Conservation (phyloP, 2,329 filamentous ascomycete genomes). For the Gaeumannomyces sp. region DNA sequence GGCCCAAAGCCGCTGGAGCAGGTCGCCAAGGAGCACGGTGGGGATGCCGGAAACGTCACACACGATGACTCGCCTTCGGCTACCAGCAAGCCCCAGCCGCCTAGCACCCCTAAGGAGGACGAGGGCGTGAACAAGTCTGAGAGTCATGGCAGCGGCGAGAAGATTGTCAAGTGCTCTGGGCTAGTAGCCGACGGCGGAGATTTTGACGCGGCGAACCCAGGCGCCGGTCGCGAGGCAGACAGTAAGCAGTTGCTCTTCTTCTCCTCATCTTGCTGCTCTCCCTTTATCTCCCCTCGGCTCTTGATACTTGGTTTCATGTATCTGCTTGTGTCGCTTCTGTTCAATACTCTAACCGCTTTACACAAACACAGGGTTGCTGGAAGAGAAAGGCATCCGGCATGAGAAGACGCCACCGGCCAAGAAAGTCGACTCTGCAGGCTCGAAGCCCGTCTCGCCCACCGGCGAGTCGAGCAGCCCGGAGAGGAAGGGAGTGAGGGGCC, state of each 20-base stretch:
- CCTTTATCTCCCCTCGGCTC: not conserved
- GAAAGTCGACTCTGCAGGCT: conserved; percentile 15
- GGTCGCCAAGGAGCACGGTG: conserved; percentile 27
- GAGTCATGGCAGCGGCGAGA: conserved; percentile 45
- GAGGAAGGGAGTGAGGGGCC: conserved; percentile 30
- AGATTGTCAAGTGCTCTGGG: conserved; percentile 52
- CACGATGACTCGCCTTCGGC: not conserved
- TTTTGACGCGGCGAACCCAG: conserved; percentile 58
- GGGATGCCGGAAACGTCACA: conserved; percentile 22
- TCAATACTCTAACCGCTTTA: not conserved
- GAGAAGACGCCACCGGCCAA: conserved; percentile 16
- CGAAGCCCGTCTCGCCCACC: conserved; percentile 18
- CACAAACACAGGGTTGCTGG: conserved; percentile 39
- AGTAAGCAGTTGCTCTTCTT: conserved; percentile 38
- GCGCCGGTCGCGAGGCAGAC: conserved; percentile 61
- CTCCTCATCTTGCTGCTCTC: not conserved
- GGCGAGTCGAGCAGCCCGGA: conserved; percentile 22
- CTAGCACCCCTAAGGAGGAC: conserved; percentile 8
- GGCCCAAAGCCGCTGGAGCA: conserved; percentile 36
- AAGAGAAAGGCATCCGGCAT: conserved; percentile 42
- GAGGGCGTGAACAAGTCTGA: conserved; percentile 24
- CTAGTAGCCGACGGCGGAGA: conserved; percentile 59
- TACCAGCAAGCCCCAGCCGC: no score
- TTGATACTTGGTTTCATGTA: not conserved
- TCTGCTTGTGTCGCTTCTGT: not conserved